phyloP scores from a whole-genome alignment of 495 filamentous ascomycete species.

The Penicillium parvum region DNA sequence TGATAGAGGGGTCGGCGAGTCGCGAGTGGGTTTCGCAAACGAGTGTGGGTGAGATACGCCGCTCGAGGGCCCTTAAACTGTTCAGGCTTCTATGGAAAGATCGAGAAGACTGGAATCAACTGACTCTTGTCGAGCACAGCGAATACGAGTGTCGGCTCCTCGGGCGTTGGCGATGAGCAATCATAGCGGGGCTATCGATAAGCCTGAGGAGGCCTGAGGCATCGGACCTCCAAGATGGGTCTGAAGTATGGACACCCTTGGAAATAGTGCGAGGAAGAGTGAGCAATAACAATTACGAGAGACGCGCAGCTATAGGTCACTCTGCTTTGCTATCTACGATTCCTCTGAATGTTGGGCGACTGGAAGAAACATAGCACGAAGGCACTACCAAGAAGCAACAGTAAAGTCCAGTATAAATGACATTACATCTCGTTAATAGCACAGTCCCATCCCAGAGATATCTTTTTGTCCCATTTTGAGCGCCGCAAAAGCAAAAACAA shows the following conservation, averaged over 20 bases:
- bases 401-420: slow-evolving; percentile 9
- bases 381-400: not conserved
- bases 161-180: not conserved
- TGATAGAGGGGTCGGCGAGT: not conserved
- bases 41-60: not conserved
- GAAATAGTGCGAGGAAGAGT: too few relatives aligned
- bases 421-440: slow-evolving; percentile 23
- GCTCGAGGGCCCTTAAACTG: too few relatives aligned
- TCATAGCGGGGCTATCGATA: slow-evolving; percentile 12
- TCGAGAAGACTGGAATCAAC: too few relatives aligned
- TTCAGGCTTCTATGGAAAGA: too few relatives aligned
- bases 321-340: too few relatives aligned
- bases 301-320: too few relatives aligned
- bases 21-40: not conserved
- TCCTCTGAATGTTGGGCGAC: too few relatives aligned
- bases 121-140: not conserved
- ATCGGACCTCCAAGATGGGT: not conserved
- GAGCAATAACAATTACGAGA: too few relatives aligned
- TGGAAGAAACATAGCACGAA: not conserved
- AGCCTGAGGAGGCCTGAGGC: slow-evolving; percentile 10
- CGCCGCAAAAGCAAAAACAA: slow-evolving; percentile 19
- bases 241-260: too few relatives aligned
- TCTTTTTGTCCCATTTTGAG: slow-evolving; percentile 25
- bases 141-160: slow-evolving; percentile 10
- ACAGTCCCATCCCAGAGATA: slow-evolving; percentile 22